Evolutionary conservation across 306 rosid genomes (phyloP).

Genomic region (Datisca glomerata): DNA sequence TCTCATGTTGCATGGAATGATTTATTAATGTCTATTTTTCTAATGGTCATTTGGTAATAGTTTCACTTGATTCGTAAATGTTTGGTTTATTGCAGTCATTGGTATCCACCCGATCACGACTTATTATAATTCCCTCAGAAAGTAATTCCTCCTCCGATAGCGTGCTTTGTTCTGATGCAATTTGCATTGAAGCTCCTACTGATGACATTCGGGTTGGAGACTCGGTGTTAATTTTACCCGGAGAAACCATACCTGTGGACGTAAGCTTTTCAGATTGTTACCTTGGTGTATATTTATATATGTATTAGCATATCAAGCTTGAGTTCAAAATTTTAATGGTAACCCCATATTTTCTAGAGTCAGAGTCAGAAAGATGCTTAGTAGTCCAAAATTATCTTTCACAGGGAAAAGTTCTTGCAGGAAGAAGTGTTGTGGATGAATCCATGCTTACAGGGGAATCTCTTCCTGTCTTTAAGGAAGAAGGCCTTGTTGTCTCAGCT

Average conservation of each 20-base stretch:
- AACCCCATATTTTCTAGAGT: too few relatives aligned
- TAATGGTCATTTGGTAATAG: neutral
- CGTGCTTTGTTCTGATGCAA: conserved; percentile 66
- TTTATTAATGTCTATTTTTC: neutral
- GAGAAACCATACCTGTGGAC: conserved; percentile 91
- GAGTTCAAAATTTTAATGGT: too few relatives aligned
- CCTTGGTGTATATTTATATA: neutral
- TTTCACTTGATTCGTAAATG: neutral
- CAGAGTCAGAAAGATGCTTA: too few relatives aligned
- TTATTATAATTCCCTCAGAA: conserved; percentile 75
- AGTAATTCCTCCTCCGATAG: conserved; percentile 35
- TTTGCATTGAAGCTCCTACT: conserved; percentile 75
- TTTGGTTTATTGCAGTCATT: conserved; percentile 53
- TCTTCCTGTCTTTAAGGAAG: conserved; percentile 88
- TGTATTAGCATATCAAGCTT: too few relatives aligned
- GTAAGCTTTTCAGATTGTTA: conserved; percentile 44
- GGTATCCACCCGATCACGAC: conserved; percentile 84
- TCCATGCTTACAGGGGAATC: conserved; percentile 99
- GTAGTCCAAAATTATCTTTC: too few relatives aligned
- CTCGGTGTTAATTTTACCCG: conserved; percentile 85
- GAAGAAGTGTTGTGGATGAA: conserved; percentile 97
- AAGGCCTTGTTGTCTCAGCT: conserved; percentile 74
- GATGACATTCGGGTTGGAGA: conserved; percentile 95
- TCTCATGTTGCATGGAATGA: neutral
- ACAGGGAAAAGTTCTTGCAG: conserved; percentile 84